These are phyloP conservation scores for Afroboletus lepidellus DNA, from an alignment of 1,284 basidiomycete genomes.

Conservation along the genomic window DNA sequence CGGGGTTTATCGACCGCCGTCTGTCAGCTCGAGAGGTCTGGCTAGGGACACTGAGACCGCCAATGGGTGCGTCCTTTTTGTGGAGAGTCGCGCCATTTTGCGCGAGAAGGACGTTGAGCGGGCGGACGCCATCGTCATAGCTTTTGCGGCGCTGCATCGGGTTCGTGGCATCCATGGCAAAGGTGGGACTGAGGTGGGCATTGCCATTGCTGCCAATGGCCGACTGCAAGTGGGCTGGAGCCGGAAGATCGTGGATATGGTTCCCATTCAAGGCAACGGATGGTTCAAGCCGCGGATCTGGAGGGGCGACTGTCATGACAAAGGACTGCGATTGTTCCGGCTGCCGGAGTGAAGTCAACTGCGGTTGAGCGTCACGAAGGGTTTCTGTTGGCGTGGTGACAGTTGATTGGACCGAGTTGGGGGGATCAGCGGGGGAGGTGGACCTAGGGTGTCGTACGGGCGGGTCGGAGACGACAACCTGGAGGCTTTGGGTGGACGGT, in stretches of 20 bases:
- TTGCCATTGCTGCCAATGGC: no score
- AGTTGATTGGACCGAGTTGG: not conserved
- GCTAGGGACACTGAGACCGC: constrained; percentile 26
- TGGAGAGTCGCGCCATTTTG: constrained; percentile 20
- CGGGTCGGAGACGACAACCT: constrained; percentile 9
- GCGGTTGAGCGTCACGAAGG: constrained; percentile 3
- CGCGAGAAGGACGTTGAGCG: constrained; percentile 46
- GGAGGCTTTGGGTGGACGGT: constrained; percentile 27
- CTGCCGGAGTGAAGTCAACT: constrained; percentile 9
- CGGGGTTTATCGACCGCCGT: constrained; percentile 45
- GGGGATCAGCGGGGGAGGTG: constrained; percentile 6
- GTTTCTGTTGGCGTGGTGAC: constrained; percentile 15
- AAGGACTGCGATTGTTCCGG: constrained; percentile 33
- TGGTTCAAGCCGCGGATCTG: constrained; percentile 17
- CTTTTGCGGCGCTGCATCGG: constrained; percentile 48
- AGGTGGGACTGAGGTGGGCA: constrained; percentile 24
- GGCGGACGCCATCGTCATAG: constrained; percentile 58
- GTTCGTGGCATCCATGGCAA: constrained; percentile 1
- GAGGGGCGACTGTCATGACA: constrained; percentile 43
- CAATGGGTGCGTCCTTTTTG: constrained; percentile 5
- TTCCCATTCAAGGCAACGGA: constrained; percentile 5
- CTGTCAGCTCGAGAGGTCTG: constrained; percentile 36
- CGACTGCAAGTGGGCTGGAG: constrained; percentile 18
- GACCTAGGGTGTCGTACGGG: constrained; percentile 13
- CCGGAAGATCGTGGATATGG: constrained; percentile 4